Percentiles rank a stretch among this genome's conserved stretches.
phyloP scores from a whole-genome alignment of 495 filamentous ascomycete genomes.

The Xylaria venustula region DNA sequence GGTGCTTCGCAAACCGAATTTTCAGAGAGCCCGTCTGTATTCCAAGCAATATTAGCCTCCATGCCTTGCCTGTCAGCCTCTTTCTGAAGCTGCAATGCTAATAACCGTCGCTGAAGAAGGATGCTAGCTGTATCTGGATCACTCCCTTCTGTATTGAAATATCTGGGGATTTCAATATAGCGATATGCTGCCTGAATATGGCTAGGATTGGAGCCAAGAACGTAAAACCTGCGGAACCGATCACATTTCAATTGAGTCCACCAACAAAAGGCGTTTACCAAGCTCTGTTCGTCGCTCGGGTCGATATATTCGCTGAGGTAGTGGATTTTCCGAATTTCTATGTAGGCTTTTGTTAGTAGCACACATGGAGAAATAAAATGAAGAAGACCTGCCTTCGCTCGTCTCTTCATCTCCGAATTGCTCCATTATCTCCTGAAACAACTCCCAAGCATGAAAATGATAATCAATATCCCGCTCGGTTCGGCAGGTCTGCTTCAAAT shows the following conservation, averaged over 20 bases:
- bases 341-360: constrained; percentile 3
- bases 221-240: constrained; percentile 45
- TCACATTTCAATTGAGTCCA: constrained; percentile 49
- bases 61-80: background rate
- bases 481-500: constrained; percentile 15
- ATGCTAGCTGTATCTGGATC: constrained; percentile 34
- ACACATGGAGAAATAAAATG: background rate
- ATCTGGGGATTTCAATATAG: constrained; percentile 37
- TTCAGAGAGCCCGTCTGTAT: background rate
- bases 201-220: constrained; percentile 40
- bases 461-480: constrained; percentile 20
- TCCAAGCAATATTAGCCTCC: constrained; percentile 8
- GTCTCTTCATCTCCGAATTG: constrained; percentile 23
- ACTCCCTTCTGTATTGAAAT: constrained; percentile 33
- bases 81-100: background rate
- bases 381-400: constrained; percentile 19
- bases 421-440: constrained; percentile 22
- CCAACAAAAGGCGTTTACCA: constrained; percentile 54
- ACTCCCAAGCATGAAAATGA: constrained; percentile 22
- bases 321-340: constrained; percentile 37
- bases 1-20: constrained; percentile 1
- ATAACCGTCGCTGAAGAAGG: background rate
- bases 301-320: constrained; percentile 45
- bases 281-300: constrained; percentile 50
- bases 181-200: constrained; percentile 34